phyloP scores from a whole-genome alignment of 768 basidiomycete genomes.

The Leccinum longicurvipes region DNA sequence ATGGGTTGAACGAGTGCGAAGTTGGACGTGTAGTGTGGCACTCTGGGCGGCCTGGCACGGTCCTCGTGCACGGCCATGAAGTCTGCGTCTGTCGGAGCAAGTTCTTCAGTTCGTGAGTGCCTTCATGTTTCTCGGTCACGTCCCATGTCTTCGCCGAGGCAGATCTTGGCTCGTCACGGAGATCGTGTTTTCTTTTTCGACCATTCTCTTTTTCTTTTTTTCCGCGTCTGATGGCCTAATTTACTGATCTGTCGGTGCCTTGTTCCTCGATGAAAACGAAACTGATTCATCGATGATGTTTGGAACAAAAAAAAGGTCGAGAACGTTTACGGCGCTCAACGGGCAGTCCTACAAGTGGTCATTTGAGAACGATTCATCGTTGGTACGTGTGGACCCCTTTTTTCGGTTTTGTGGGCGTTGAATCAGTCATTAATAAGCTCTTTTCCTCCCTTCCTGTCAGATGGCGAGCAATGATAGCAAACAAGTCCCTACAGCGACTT shows the following conservation, averaged over 20 bases:
- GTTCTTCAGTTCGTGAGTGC: conserved; percentile 32
- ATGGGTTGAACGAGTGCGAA: conserved; percentile 24
- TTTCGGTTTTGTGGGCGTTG: background rate
- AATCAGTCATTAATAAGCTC: background rate
- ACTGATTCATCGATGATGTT: background rate
- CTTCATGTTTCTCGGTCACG: background rate
- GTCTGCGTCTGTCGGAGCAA: conserved; percentile 23
- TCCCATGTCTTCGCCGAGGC: background rate
- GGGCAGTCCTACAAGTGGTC: conserved; percentile 35
- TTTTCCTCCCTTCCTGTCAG: conserved; percentile 4
- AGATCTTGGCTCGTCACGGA: background rate
- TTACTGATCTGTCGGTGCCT: background rate
- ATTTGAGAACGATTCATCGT: conserved; percentile 30
- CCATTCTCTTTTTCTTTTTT: background rate
- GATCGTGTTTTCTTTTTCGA: conserved; percentile 6
- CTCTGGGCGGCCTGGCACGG: conserved; percentile 25
- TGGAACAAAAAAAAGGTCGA: conserved; percentile 21
- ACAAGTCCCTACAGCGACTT: conserved; percentile 32
- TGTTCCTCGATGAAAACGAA: background rate
- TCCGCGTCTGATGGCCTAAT: background rate
- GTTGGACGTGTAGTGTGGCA: conserved; percentile 31
- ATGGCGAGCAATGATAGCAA: conserved; percentile 33
- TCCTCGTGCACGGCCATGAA: conserved; percentile 28
- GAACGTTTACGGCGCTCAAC: conserved; percentile 34
- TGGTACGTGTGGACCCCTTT: conserved; percentile 19